A percentile compares a stretch with the other conserved stretches of the same genome.
These are phyloP conservation scores for Cryptosporidium baileyi DNA, from an alignment of 169 alveolate species.

Conservation along the genomic window DNA sequence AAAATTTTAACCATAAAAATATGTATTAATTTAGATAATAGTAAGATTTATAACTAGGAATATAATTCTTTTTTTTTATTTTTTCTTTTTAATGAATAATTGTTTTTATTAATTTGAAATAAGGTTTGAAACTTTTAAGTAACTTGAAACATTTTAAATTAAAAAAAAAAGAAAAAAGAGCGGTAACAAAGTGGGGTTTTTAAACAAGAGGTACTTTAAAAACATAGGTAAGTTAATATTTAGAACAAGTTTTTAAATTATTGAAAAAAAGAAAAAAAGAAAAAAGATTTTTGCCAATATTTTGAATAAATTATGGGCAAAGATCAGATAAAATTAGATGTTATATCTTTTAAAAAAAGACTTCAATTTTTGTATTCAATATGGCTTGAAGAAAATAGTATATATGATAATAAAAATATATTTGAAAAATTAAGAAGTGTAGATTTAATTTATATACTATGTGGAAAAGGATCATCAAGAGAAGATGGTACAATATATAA, in stretches of 20 bases:
- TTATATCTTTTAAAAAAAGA: constrained; percentile 35
- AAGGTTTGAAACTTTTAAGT: too few species aligned
- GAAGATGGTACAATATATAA: constrained; percentile 61
- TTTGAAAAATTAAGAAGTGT: constrained; percentile 3
- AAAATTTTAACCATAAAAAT: neutral
- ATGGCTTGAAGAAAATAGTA: constrained; percentile 38
- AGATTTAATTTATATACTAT: constrained; percentile 30
- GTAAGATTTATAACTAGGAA: neutral
- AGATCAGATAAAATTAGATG: constrained; percentile 49
- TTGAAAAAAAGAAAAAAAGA: neutral
- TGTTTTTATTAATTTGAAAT: neutral
- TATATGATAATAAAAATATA: neutral
- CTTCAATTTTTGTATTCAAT: constrained; percentile 33
- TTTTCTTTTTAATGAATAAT: neutral
- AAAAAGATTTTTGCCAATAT: constrained; percentile 20
- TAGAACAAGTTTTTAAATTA: too few species aligned
- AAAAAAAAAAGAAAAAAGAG: too few species aligned
- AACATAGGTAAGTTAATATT: too few species aligned
- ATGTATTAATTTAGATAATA: neutral
- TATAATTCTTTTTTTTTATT: neutral
- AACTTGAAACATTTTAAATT: too few species aligned
- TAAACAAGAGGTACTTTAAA: too few species aligned
- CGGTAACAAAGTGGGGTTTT: too few species aligned
- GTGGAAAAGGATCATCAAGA: constrained; percentile 68
- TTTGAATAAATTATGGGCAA: constrained; percentile 43